Evolutionary conservation across 75 land plant species (phyloP).

Genomic region (Pinus albicaulis): DNA sequence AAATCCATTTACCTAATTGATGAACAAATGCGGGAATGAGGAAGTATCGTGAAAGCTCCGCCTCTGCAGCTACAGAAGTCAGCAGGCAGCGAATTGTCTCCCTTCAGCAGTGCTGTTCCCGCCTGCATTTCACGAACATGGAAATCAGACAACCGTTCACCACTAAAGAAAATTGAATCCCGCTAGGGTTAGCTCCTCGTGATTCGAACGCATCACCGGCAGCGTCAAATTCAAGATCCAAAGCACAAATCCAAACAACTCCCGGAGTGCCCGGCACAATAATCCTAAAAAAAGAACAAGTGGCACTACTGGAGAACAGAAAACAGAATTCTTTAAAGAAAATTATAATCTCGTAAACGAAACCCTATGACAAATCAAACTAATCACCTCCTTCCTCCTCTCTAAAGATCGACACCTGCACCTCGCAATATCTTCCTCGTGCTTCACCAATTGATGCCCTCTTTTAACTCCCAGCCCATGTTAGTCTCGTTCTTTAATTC

Average conservation of each 20-base stretch:
- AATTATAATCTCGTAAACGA: too few species aligned
- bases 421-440: not conserved
- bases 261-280: not conserved
- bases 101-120: constrained; percentile 7
- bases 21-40: too few species aligned
- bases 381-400: not conserved
- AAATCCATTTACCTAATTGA: too few species aligned
- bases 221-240: constrained; percentile 4
- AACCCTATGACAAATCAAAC: too few species aligned
- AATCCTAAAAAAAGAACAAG: not conserved
- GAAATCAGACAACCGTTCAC: too few species aligned
- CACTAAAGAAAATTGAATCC: too few species aligned
- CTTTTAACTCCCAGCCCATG: not conserved
- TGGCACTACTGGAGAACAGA: not conserved
- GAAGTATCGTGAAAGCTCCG: too few species aligned
- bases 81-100: not conserved
- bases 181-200: constrained; percentile 3
- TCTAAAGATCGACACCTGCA: not conserved
- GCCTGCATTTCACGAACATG: not conserved
- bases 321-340: too few species aligned
- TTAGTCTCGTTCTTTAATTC: too few species aligned
- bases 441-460: not conserved
- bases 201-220: constrained; percentile 7
- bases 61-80: too few species aligned
- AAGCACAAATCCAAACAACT: not conserved